These are phyloP conservation scores for Alternaria triticimaculans DNA, from an alignment of 2,329 filamentous ascomycete genomes.

Conservation along the genomic window DNA sequence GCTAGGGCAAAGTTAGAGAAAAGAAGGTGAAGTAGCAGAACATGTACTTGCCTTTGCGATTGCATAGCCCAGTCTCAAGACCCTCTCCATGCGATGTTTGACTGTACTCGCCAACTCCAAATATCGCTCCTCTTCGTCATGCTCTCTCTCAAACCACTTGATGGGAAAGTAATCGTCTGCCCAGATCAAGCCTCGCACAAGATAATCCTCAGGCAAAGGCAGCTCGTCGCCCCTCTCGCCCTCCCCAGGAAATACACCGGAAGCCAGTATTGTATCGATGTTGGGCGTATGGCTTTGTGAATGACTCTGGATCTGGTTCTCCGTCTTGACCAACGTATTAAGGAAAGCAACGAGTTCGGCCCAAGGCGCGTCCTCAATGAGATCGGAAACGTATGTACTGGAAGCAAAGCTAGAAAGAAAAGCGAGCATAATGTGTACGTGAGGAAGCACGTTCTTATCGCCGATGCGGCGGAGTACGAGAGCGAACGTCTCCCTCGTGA, in stretches of 20 bases:
- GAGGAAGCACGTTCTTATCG: constrained; percentile 67
- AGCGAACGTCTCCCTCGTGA: constrained; percentile 56
- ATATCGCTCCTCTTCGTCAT: constrained; percentile 72
- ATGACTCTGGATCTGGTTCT: constrained; percentile 33
- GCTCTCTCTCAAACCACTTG: constrained; percentile 66
- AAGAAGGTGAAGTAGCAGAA: background rate
- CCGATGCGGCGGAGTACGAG: constrained; percentile 60
- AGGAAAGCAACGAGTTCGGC: constrained; percentile 58
- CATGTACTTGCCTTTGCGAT: constrained; percentile 47
- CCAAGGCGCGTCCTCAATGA: constrained; percentile 60
- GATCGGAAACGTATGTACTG: constrained; percentile 38
- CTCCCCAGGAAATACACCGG: constrained; percentile 57
- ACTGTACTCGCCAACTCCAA: constrained; percentile 68
- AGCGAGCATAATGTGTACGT: constrained; percentile 67
- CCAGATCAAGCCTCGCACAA: constrained; percentile 69
- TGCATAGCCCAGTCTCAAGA: constrained; percentile 63
- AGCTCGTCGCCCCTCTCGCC: constrained; percentile 47
- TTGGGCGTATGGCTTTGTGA: constrained; percentile 22
- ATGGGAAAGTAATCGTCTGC: constrained; percentile 64
- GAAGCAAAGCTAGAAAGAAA: constrained; percentile 61
- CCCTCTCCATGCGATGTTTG: constrained; percentile 63
- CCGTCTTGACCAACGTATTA: constrained; percentile 56
- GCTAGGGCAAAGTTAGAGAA: constrained; percentile 26
- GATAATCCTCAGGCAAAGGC: constrained; percentile 73
- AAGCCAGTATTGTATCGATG: constrained; percentile 38